phyloP scores from a whole-genome alignment of 306 rosid genomes.

The Clitoria ternatea region DNA sequence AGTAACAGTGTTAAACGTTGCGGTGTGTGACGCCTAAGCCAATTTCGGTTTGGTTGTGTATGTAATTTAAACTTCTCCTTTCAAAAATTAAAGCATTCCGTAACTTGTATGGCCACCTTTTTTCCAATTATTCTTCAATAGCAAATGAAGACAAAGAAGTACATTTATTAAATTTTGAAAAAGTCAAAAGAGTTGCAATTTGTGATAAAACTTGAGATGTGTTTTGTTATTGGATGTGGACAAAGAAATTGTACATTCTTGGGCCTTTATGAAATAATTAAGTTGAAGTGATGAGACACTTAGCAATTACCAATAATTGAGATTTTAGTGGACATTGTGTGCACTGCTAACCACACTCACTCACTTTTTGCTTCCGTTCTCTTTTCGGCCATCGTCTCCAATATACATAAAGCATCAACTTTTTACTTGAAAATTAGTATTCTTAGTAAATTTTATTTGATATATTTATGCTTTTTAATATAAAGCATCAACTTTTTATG shows the following conservation, averaged over 20 bases:
- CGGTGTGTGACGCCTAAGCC: background rate
- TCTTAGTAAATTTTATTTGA: no score
- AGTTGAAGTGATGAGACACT: background rate
- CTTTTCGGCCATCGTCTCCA: no score
- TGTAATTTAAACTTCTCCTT: background rate
- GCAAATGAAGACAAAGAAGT: background rate
- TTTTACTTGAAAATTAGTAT: no score
- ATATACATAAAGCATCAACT: no score
- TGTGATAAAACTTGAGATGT: background rate
- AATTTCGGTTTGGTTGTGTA: background rate
- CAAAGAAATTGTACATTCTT: background rate
- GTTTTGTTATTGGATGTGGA: background rate
- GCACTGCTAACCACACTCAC: no score
- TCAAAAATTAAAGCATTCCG: background rate
- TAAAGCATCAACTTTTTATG: no score
- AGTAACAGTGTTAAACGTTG: background rate
- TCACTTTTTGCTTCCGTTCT: no score
- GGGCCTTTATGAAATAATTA: background rate
- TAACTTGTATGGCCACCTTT: conserved; percentile 7
- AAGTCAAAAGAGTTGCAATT: background rate
- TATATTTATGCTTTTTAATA: no score
- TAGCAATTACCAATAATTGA: background rate
- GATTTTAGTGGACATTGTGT: background rate
- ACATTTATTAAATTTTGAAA: background rate
- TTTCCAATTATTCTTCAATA: background rate